A percentile compares a stretch with the other conserved stretches of the same genome.
Conservation (phyloP, 768 basidiomycete genomes). For the Russula sp. region DNA sequence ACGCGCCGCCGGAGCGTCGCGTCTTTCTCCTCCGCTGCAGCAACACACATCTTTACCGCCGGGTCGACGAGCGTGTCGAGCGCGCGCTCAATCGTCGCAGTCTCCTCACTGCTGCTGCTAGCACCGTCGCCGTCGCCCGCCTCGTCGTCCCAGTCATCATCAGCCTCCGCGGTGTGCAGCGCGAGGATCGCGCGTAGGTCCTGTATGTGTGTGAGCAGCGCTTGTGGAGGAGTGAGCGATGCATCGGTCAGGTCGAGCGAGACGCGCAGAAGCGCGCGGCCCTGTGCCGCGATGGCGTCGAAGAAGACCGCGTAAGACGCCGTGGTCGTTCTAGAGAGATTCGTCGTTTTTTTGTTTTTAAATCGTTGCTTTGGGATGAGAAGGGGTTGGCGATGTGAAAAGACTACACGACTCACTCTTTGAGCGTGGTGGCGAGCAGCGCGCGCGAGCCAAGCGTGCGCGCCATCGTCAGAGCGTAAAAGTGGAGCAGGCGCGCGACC, state of each 20-base stretch:
- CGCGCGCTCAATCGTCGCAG: constrained; percentile 56
- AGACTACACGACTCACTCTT: constrained; percentile 46
- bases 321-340: constrained; percentile 57
- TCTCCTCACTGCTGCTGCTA: background rate
- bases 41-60: constrained; percentile 64
- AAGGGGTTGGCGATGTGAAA: background rate
- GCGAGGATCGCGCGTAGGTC: constrained; percentile 78
- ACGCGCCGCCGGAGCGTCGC: constrained; percentile 48
- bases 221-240: constrained; percentile 63
- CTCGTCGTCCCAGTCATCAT: constrained; percentile 21
- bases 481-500: constrained; percentile 90
- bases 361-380: background rate
- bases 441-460: constrained; percentile 86
- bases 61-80: constrained; percentile 84
- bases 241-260: constrained; percentile 60
- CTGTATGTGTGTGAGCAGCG: constrained; percentile 75
- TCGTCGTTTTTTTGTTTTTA: background rate
- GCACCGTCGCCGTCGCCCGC: background rate
- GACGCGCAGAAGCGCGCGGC: constrained; percentile 52
- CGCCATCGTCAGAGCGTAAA: constrained; percentile 89
- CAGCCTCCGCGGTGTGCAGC: constrained; percentile 40
- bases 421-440: constrained; percentile 62
- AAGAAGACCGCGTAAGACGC: constrained; percentile 80
- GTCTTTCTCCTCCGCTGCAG: constrained; percentile 59
- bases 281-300: constrained; percentile 80